Base-by-base conservation (phyloP, 2,329 filamentous ascomycete species). In the Xylariaceae sp. region DNA sequence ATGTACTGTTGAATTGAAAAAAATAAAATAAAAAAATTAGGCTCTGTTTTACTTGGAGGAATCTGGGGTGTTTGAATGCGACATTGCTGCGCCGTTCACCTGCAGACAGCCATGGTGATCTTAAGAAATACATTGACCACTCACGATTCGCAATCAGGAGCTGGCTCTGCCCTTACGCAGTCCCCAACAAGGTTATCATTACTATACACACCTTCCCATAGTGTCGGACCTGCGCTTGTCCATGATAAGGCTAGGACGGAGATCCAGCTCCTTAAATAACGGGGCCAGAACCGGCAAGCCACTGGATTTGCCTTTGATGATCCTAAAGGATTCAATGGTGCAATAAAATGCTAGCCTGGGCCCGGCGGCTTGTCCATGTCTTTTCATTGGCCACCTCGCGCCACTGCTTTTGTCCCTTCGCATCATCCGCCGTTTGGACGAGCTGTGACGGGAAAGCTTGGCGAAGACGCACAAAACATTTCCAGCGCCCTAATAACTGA, bases 371-470 rank as follows among this genome's bases (percentile, higher is more conserved):
- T n/a, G n/a, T 36, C 34, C 9, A 19, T 14, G 4, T 41, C 16
- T 28, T 33, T 29, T 21, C 23, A 62, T 60, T 62, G 59, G 59
- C 26, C 52, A 48, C 53, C 51, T 47, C 37, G 28, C 53, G 45
- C 58, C 58, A 53, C 47, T 31, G 16, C 21, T 8, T 31, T 31
- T 46, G 17, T 43, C 33, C 34, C 45, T 43, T 33, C 23, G 5
- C 50, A n/a, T n/a, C n/a, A n/a, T n/a, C n/a, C n/a, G n/a, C n/a
- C n/a, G n/a, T n/a, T n/a, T n/a, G n/a, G n/a, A n/a, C n/a, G n/a
- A n/a, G n/a, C n/a, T n/a, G n/a, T n/a, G n/a, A n/a, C n/a, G n/a
- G n/a, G n/a, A 44, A 53, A 37, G 16, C 39, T 41, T 41, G 50
- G 31, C 39, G 31, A 37, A 39, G 23, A 23, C 17, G n/a, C n/a